A percentile compares a stretch with the other conserved stretches of the same genome.
Conservation (phyloP, 2,329 filamentous ascomycete genomes). For the Aureobasidium melanogenum region DNA sequence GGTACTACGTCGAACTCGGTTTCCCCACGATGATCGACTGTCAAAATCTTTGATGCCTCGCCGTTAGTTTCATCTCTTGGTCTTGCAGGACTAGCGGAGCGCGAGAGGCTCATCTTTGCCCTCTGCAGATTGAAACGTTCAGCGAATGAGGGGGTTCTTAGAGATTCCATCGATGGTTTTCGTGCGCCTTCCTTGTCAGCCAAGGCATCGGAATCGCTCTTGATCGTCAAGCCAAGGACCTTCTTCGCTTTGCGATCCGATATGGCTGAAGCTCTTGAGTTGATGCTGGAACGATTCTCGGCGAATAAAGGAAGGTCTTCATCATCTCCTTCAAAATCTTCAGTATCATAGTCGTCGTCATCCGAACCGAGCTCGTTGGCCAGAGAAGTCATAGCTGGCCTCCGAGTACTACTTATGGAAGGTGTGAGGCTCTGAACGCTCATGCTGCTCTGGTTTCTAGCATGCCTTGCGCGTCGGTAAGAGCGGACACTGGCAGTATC, state of each 20-base stretch:
- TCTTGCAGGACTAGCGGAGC: not conserved
- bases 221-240: slow-evolving; percentile 29
- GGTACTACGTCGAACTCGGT: not conserved
- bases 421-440: slow-evolving; percentile 27
- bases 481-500: slow-evolving; percentile 64
- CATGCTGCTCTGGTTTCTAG: slow-evolving; percentile 27
- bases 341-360: slow-evolving; percentile 59
- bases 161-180: not conserved
- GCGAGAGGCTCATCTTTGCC: not conserved
- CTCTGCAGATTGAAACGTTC: not conserved
- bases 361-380: slow-evolving; percentile 88
- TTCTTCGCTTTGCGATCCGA: slow-evolving; percentile 35
- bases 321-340: slow-evolving; percentile 53
- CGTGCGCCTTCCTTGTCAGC: not conserved
- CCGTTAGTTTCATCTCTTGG: not conserved
- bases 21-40: not conserved
- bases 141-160: not conserved
- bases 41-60: not conserved
- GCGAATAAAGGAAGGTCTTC: slow-evolving; percentile 41
- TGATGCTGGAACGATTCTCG: slow-evolving; percentile 36
- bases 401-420: not conserved
- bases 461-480: slow-evolving; percentile 17
- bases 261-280: not conserved
- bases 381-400: slow-evolving; percentile 33
- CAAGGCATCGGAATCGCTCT: not conserved